Evolutionary conservation across 169 alveolate species (phyloP), one percentile per base, ranked within the genome.

Genomic region (Cryptosporidium parvum): DNA sequence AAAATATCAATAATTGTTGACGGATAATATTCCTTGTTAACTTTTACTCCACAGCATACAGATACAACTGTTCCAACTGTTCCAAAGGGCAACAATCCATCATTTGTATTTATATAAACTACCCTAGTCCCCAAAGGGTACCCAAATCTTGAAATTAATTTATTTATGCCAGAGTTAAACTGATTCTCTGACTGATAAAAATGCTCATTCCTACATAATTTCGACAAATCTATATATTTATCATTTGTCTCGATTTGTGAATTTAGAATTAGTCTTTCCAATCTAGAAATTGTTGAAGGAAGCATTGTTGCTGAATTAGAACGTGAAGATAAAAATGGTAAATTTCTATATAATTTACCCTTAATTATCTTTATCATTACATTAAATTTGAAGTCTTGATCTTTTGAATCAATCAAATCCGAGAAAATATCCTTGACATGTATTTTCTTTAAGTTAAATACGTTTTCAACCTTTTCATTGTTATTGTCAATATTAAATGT

Each of bases 61-160:
- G 85, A 45, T 10, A 72, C 51, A 72, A 72, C 69, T 8, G 70
- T 72, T 29, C 85, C 85, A 1, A 31, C 18, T 51, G 85, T 51
- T 48, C 85, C 85, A 72, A 72, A 72, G n/a, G 85, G 85, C 6
- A 72, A 4, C 21, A 51, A 16, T 35, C 85, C 85, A 26, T 44
- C 16, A 51, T 44, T 72, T 0, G 59, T 26, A 2, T 53, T 45
- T 10, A 23, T 72, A 52, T 72, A 72, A 48, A 72, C 35, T 6
- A 72, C 52, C 31, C 85, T 72, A 29, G 69, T 23, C 26, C 85
- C 85, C 52, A 72, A 52, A 26, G 85, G 67, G 14, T 42, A 53
- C n/a, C 85, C 85, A 26, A 31, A 33, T 3, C 31, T 45, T 10
- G 67, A 51, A 48, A 35, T 18, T 16, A 52, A 0, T 51, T 53